Conservation (phyloP, 2,329 filamentous ascomycete genomes). For the Clathrospora elynae region DNA sequence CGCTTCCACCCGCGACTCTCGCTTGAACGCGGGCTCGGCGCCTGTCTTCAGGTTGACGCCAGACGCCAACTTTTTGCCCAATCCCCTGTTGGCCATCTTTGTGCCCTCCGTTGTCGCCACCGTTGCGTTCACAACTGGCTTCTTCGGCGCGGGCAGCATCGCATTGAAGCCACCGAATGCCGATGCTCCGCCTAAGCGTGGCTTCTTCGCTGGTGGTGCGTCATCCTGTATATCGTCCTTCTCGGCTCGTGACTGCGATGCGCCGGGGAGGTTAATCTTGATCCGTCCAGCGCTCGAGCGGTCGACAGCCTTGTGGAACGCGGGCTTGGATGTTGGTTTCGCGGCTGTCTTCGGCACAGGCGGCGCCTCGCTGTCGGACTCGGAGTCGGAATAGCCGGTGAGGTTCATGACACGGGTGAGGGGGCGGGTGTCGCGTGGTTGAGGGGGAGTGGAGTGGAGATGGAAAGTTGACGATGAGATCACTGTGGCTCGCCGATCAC, state of each 20-base stretch:
- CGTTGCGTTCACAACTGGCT: slow-evolving; percentile 41
- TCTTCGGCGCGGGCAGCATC: slow-evolving; percentile 83
- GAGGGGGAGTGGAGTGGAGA: slow-evolving; percentile 3
- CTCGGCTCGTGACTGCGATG: slow-evolving; percentile 50
- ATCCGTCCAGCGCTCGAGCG: slow-evolving; percentile 83
- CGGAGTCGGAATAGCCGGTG: slow-evolving; percentile 83
- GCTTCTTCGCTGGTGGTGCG: slow-evolving; percentile 69
- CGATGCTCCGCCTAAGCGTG: slow-evolving; percentile 65
- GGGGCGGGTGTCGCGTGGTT: slow-evolving; percentile 2
- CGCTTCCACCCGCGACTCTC: slow-evolving; percentile 56
- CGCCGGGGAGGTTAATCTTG: slow-evolving; percentile 73
- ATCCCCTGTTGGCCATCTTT: slow-evolving; percentile 40
- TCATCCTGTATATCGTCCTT: slow-evolving; percentile 51
- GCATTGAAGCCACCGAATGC: slow-evolving; percentile 83
- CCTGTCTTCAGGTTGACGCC: slow-evolving; percentile 81
- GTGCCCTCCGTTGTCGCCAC: slow-evolving; percentile 31
- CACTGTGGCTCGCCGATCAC: slow-evolving; percentile 20
- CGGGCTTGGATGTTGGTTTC: slow-evolving; percentile 58
- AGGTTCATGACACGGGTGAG: slow-evolving; percentile 65
- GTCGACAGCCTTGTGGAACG: slow-evolving; percentile 81
- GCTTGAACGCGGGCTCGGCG: slow-evolving; percentile 78
- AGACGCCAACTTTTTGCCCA: slow-evolving; percentile 52
- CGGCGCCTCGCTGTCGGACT: slow-evolving; percentile 64
- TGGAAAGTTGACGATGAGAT: slow-evolving; percentile 21
- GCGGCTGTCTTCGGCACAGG: slow-evolving; percentile 44